Conservation (phyloP, 2,329 filamentous ascomycete genomes). For the Myrmaecium sp. region DNA sequence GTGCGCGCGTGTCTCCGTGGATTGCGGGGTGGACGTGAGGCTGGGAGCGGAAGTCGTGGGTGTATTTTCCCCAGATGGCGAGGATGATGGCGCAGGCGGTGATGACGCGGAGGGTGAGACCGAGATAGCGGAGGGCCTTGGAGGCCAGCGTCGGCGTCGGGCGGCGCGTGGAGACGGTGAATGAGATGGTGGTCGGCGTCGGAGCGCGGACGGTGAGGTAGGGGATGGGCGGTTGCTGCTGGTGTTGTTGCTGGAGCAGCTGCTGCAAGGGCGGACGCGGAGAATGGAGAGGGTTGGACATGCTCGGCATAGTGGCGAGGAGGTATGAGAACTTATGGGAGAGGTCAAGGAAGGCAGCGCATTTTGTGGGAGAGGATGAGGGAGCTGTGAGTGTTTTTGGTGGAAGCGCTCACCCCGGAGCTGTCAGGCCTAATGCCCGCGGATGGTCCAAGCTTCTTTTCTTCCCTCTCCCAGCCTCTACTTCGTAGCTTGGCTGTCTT, state of each 20-base stretch:
- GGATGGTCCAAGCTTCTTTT: too few species aligned
- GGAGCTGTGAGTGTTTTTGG: too few species aligned
- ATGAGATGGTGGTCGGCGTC: slow-evolving; percentile 75
- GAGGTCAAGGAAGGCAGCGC: too few species aligned
- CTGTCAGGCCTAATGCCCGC: too few species aligned
- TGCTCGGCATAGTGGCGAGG: slow-evolving; percentile 1
- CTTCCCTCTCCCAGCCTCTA: too few species aligned
- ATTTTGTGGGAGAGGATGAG: too few species aligned
- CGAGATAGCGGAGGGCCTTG: slow-evolving; percentile 22
- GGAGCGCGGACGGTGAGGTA: slow-evolving; percentile 10
- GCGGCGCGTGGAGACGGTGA: slow-evolving; percentile 73
- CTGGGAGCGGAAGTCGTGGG: slow-evolving; percentile 2
- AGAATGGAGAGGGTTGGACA: background rate
- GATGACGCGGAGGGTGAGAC: slow-evolving; percentile 28
- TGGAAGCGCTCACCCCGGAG: too few species aligned
- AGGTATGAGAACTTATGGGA: too few species aligned
- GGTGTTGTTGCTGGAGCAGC: too few species aligned
- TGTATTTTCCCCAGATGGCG: slow-evolving; percentile 15
- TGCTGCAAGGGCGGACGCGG: slow-evolving; percentile 1
- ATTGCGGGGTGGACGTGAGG: too few species aligned
- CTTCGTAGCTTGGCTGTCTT: too few species aligned
- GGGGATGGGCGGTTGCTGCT: slow-evolving; percentile 2
- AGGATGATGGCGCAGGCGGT: slow-evolving; percentile 25
- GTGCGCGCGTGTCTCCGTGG: too few species aligned
- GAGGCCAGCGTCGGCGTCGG: slow-evolving; percentile 28